These are phyloP conservation scores for Medicago lupulina DNA, from an alignment of 306 rosid genomes.

Conservation along the genomic window DNA sequence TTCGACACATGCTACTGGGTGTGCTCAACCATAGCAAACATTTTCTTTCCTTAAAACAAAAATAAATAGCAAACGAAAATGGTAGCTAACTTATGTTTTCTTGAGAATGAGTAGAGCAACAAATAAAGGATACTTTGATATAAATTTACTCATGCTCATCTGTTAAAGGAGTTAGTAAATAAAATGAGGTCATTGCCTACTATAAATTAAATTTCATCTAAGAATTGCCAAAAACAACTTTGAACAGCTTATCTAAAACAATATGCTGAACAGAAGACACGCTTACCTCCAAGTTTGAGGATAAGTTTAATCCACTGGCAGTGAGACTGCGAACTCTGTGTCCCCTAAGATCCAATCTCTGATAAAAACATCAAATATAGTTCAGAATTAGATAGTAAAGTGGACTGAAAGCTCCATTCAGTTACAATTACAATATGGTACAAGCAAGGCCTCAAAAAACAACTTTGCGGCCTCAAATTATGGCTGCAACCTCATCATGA, in stretches of 20 bases:
- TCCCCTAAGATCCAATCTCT: constrained; percentile 99
- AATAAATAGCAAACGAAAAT: constrained; percentile 3
- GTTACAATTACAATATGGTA: constrained; percentile 20
- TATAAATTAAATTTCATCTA: constrained; percentile 16
- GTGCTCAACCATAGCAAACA: constrained; percentile 12
- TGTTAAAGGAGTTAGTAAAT: neutral
- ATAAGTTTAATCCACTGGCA: constrained; percentile 89
- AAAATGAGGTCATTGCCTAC: neutral
- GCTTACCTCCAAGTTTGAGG: constrained; percentile 90
- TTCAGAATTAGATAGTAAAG: constrained; percentile 35
- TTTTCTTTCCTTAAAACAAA: constrained; percentile 11
- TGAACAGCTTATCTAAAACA: constrained; percentile 22
- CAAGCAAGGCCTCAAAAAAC: neutral
- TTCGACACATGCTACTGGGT: neutral
- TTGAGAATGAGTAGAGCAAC: constrained; percentile 22
- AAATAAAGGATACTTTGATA: constrained; percentile 21
- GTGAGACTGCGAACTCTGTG: constrained; percentile 93
- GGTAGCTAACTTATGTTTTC: neutral
- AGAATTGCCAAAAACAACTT: constrained; percentile 5
- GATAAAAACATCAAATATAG: constrained; percentile 44
- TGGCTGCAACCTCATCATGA: neutral
- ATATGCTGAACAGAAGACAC: constrained; percentile 17
- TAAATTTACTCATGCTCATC: constrained; percentile 18
- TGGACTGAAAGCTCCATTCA: constrained; percentile 17
- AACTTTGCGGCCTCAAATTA: neutral